phyloP scores from a whole-genome alignment of 768 basidiomycete species.

The Pisolithus marmoratus region DNA sequence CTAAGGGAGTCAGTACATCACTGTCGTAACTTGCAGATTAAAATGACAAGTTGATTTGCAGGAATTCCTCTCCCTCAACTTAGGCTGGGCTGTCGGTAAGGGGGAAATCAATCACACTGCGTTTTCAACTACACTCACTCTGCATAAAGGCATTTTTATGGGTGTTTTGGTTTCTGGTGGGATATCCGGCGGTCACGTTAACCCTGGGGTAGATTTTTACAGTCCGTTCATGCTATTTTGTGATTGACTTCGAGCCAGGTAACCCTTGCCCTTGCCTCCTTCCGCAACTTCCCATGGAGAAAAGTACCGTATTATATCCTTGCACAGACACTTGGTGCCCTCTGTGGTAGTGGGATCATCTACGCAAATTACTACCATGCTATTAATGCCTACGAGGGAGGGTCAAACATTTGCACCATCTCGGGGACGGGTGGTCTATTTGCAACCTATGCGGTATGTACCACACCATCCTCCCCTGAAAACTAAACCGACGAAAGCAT shows the following conservation, averaged over 20 bases:
- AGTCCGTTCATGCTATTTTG: not conserved
- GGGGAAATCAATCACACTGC: not conserved
- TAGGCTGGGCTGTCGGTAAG: conserved; percentile 30
- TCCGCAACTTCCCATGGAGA: too few species aligned
- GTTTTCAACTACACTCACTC: not conserved
- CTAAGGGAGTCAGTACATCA: conserved; percentile 59
- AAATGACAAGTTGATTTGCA: not conserved
- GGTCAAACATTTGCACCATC: conserved; percentile 46
- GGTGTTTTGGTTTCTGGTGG: conserved; percentile 65
- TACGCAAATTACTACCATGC: too few species aligned
- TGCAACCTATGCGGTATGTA: conserved; percentile 52
- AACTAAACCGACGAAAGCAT: conserved; percentile 4
- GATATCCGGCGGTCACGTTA: conserved; percentile 72
- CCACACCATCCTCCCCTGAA: not conserved
- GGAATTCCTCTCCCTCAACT: too few species aligned
- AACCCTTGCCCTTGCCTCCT: too few species aligned
- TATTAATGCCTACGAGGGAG: too few species aligned
- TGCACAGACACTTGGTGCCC: too few species aligned
- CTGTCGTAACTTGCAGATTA: too few species aligned
- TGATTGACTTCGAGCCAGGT: too few species aligned
- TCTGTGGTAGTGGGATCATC: too few species aligned
- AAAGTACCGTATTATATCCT: too few species aligned
- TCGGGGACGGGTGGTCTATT: conserved; percentile 53
- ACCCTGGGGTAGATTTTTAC: conserved; percentile 49
- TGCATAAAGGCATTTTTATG: conserved; percentile 42